A percentile compares a stretch with the other conserved stretches of the same genome.
Evolutionary conservation across 495 filamentous ascomycete genomes (phyloP).

Genomic region (Xylaria acuta): DNA sequence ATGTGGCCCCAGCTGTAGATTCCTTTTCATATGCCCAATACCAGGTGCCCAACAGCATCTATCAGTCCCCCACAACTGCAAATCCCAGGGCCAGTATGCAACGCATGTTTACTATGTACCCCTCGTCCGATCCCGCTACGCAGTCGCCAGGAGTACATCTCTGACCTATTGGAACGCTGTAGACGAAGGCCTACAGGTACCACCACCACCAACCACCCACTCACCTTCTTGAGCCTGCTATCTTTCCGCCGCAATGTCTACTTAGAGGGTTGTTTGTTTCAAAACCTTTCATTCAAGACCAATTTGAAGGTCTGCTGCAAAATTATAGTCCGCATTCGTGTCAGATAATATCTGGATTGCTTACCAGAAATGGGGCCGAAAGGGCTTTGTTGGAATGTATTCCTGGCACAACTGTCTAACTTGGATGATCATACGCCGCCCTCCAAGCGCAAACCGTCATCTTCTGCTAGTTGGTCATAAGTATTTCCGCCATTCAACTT

Average conservation of each 20-base stretch:
- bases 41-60: too few species aligned
- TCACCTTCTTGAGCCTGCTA: neutral
- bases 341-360: neutral
- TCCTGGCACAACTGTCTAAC: neutral
- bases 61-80: too few species aligned
- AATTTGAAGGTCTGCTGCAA: neutral
- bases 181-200: too few species aligned
- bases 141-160: neutral
- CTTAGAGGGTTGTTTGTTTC: too few species aligned
- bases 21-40: too few species aligned
- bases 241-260: too few species aligned
- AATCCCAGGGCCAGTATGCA: too few species aligned
- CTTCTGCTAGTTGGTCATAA: neutral
- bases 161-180: too few species aligned
- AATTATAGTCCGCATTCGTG: neutral
- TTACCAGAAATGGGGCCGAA: neutral
- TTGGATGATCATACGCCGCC: neutral
- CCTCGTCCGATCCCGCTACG: neutral
- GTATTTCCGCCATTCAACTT: constrained; percentile 19
- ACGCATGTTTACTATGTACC: neutral
- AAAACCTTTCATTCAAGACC: too few species aligned
- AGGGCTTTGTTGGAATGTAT: neutral
- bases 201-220: too few species aligned
- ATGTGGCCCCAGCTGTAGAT: neutral
- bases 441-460: neutral